Evolutionary conservation across 768 basidiomycete species (phyloP), one percentile per base, ranked within the genome.

Genomic region (Amanita inopinata): DNA sequence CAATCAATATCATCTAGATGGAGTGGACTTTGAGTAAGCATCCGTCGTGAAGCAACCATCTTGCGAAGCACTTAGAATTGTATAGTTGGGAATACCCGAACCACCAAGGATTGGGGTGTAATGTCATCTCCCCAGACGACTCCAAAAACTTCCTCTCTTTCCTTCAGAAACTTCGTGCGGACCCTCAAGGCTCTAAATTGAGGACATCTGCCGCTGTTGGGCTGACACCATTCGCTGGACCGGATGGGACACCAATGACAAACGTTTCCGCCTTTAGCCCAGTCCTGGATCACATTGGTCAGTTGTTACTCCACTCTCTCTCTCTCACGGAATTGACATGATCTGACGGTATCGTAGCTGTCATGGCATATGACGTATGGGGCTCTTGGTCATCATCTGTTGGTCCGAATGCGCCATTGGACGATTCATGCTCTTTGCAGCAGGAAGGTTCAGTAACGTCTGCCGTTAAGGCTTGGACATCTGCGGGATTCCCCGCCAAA

Each of bases 381-480:
- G 69, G 69, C 2, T 49, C 61, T 3, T 82, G 73, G 69, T 69
- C 68, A 52, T 55, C 61, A 51, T 52, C 71, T 47, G 65, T 78
- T 38, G 91, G 89, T 3, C 80, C 92, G 3, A 93, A 96, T 57
- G 80, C 91, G 0, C 91, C 92, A 3, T 72, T 94, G 14, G 61
- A 73, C 24, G 79, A 90, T 60, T 62, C 71, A 0, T 93, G 91
- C 54, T 73, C 76, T 0, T 50, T 59, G 2, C 61, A 70, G 33
- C 76, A 82, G 48, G 61, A 66, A 22, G 88, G 86, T 6, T 89
- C 87, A 44, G 89, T 78, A 5, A 65, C 69, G n/a, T 72, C 73
- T 14, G 81, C 85, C 6, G 70, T 96, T 28, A 53, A 66, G 9
- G 70, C 73, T 3, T 94, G 91, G 92, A 74, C 68, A 0, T 50